Conservation (phyloP, 768 basidiomycete species). For the Russula virescens region DNA sequence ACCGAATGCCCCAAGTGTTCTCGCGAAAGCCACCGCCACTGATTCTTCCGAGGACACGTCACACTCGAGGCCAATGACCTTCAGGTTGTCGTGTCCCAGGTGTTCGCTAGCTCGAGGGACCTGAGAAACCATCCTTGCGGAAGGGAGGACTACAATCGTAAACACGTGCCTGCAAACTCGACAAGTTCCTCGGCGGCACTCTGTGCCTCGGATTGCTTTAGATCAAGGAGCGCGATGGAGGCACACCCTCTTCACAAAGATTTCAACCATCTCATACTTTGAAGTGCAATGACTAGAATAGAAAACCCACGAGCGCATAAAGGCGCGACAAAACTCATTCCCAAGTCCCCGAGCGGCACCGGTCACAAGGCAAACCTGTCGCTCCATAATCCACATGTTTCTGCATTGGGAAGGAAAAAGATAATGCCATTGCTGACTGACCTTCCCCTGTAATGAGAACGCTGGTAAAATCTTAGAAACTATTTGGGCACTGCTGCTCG, state of each 20-base stretch:
- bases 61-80: constrained; percentile 73
- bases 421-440: constrained; percentile 33
- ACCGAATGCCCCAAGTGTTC: constrained; percentile 59
- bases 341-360: constrained; percentile 92
- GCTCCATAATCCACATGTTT: neutral
- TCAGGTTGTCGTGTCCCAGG: constrained; percentile 49
- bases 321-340: constrained; percentile 84
- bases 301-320: constrained; percentile 68
- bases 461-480: constrained; percentile 53
- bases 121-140: constrained; percentile 28
- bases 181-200: constrained; percentile 64
- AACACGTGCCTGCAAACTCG: constrained; percentile 40
- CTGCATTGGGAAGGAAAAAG: neutral
- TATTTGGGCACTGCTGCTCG: constrained; percentile 22
- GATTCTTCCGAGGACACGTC: constrained; percentile 81
- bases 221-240: constrained; percentile 73
- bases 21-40: constrained; percentile 66
- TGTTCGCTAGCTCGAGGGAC: constrained; percentile 48
- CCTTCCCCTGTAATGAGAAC: constrained; percentile 79
- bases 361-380: constrained; percentile 84
- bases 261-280: neutral
- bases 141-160: constrained; percentile 31
- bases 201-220: constrained; percentile 64
- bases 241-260: constrained; percentile 63
- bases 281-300: neutral